Conservation (phyloP, 495 filamentous ascomycete genomes). For the Chlorociboria aeruginascens region DNA sequence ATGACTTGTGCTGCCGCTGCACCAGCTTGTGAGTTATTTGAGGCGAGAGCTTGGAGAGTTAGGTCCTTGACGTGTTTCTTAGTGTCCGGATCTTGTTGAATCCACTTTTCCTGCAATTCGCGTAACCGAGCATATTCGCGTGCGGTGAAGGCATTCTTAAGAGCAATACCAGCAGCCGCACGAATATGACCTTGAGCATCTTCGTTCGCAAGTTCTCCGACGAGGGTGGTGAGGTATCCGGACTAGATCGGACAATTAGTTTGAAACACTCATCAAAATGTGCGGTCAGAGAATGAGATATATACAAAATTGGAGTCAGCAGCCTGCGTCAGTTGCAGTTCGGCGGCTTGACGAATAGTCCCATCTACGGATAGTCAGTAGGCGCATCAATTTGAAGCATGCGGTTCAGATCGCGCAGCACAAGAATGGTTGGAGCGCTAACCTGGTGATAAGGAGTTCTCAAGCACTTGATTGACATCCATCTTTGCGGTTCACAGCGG, state of each 20-base stretch:
- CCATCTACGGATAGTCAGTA: constrained; percentile 51
- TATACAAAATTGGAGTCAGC: constrained; percentile 91
- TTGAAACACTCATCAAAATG: not conserved
- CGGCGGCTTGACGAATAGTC: constrained; percentile 74
- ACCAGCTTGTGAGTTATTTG: constrained; percentile 66
- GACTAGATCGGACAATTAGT: constrained; percentile 42
- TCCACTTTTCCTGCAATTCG: constrained; percentile 85
- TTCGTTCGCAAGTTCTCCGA: constrained; percentile 88
- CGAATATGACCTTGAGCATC: constrained; percentile 68
- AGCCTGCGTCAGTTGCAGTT: constrained; percentile 86
- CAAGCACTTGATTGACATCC: constrained; percentile 66
- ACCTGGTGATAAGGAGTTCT: constrained; percentile 63
- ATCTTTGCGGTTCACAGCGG: constrained; percentile 36
- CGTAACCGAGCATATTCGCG: constrained; percentile 78
- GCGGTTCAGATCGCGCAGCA: not conserved
- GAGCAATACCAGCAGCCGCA: constrained; percentile 83
- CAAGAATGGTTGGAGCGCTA: constrained; percentile 11
- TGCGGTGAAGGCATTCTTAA: constrained; percentile 94
- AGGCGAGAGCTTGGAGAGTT: constrained; percentile 70
- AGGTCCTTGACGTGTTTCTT: constrained; percentile 82
- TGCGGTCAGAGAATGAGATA: constrained; percentile 15
- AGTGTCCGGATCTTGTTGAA: constrained; percentile 58
- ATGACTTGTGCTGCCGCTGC: constrained; percentile 89
- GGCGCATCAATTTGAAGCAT: not conserved
- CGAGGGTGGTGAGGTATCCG: constrained; percentile 80